Evolutionary conservation across 169 alveolate genomes (phyloP), one percentile per base, ranked within the genome.

Genomic region (Plasmodium malariae): DNA sequence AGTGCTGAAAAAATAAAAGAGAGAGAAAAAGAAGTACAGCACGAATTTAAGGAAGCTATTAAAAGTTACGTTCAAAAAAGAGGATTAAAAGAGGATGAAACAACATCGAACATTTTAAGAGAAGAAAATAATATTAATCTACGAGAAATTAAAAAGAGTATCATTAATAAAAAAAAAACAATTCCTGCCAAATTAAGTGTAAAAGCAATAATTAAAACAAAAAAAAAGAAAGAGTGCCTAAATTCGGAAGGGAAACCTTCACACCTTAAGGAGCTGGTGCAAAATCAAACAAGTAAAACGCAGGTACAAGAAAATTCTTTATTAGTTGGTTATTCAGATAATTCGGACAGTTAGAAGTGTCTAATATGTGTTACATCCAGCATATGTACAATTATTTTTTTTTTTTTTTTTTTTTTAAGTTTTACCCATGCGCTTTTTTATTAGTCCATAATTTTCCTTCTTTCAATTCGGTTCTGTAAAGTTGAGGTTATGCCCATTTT

Each of bases 201-300:
- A 14, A 78, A 78, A 69, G 78, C 89, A n/a, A 78, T 78, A 45
- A 78, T 78, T 28, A 78, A 78, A 68, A 78, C 89, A 9, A 78
- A 62, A 57, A 78, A 78, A 78, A 78, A 78, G 30, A 78, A 24
- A 19, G 40, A 48, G 36, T 24, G 36, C n/a, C n/a, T n/a, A n/a
- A n/a, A n/a, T n/a, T n/a, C n/a, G n/a, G n/a, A n/a, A n/a, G n/a
- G n/a, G n/a, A n/a, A n/a, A n/a, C n/a, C n/a, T n/a, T n/a, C n/a
- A n/a, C n/a, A n/a, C n/a, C n/a, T n/a, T n/a, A n/a, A n/a, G n/a
- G n/a, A n/a, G n/a, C n/a, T n/a, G n/a, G n/a, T n/a, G n/a, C n/a
- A n/a, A n/a, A n/a, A n/a, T n/a, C n/a, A 32, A 45, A 3, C 24
- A 30, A 63, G 54, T 24, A 28, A 14, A 32, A 30, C 24, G 43